Evolutionary conservation across 176 grass and related monocot genomes (phyloP), one percentile per base, ranked within the genome.

Genomic region (Carex cristatella): DNA sequence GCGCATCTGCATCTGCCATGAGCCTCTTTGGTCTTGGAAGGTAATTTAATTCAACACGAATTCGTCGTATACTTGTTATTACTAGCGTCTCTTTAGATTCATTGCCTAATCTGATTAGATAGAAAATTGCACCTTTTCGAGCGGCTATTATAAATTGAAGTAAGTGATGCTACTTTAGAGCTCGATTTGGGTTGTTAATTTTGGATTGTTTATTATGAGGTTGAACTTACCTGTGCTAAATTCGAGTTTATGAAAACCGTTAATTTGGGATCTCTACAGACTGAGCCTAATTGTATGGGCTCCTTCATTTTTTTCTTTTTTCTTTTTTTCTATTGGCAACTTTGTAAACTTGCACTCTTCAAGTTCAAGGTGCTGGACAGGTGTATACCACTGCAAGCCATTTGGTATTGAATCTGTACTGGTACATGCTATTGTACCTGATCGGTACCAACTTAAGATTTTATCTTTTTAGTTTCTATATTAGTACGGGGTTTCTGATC

Each of bases 1-100:
- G 38, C 35, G 38, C 35, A 86, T 80, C 53, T 67, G 61, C 30
- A 83, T 86, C 84, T 5, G 79, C 88, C 58, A 97, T 97, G 94
- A 97, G 94, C 87, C 94, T 97, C 89, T 97, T 98, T 81, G 95
- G 95, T 28, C 92, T 98, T 79, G 92, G 95, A 38, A 90, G 95
- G 95, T 97, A 80, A 59, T 58, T 77, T 19, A 23, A 19, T 16
- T 69, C 15, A 27, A 30, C 13, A 37, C 19, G 44, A 28, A 73
- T 48, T 73, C 3, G 27, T 73, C n/a, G 18, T 70, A 44, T 16
- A 38, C 32, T 65, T 65, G 0, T 70, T 44, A 31, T 42, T 70
- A 7, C 9, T 49, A 23, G 40, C 7, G 7, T 35, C 53, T 35
- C 53, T 33, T 33, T 78, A 31, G 74, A 55, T 57, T 15, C 49